A percentile compares a stretch with the other conserved stretches of the same genome.
These are phyloP conservation scores for Neurospora sp. DNA, from an alignment of 495 filamentous ascomycete species.

Conservation along the genomic window DNA sequence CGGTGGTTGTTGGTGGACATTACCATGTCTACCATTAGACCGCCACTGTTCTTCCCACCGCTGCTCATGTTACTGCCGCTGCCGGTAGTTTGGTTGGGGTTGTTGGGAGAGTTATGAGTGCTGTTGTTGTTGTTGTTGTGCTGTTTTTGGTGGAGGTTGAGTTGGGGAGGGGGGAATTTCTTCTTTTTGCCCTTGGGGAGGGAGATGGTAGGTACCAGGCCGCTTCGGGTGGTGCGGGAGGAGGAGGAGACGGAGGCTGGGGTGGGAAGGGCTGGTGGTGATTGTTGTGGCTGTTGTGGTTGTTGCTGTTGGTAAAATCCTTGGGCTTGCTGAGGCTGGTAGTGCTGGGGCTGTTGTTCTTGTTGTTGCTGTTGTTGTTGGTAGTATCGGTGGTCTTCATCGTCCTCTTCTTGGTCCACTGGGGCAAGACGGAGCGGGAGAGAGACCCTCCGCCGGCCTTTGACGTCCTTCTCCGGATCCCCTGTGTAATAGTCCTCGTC, in stretches of 20 bases:
- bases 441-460: neutral
- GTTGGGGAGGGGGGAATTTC: neutral
- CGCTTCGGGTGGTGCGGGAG: neutral
- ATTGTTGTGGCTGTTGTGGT: neutral
- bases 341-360: neutral
- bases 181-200: neutral
- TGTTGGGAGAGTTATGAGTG: neutral
- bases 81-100: neutral
- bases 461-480: neutral
- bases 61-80: neutral
- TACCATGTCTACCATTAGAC: neutral
- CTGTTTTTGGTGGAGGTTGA: neutral
- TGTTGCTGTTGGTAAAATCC: neutral
- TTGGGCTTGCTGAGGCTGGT: neutral
- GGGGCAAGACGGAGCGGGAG: neutral
- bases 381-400: neutral
- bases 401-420: neutral
- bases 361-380: neutral
- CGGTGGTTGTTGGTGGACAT: neutral
- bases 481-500: neutral
- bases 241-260: slow-evolving; percentile 1
- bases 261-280: neutral
- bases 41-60: neutral
- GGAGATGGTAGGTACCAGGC: slow-evolving; percentile 1
- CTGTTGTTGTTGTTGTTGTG: slow-evolving; percentile 1